Evolutionary conservation across 805 yeast genomes (phyloP), one percentile per base, ranked within the genome.

Genomic region (Saccharomycopsis sp.): DNA sequence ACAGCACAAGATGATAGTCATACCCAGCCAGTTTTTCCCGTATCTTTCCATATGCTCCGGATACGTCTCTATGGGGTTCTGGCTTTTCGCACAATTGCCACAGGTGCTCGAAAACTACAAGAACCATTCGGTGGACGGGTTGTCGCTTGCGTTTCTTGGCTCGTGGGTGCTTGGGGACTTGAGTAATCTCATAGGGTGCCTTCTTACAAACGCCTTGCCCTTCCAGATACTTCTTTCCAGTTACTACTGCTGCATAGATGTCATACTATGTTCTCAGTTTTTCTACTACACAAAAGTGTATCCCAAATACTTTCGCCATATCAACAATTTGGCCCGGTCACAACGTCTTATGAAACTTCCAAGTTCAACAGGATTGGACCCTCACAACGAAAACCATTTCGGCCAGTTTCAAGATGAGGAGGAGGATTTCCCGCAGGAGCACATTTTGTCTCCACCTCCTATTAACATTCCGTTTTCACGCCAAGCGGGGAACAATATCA

Each of bases 181-280:
- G 21, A 52, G 56, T 4, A 78, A 82, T 50, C 69, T 85, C 24
- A 53, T 79, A 0, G 97, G 97, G 0, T 89, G 97, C 60, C 59
- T 88, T 0, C 67, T 90, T 51, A 90, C 97, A 0, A 69, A 79
- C 3, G 97, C 91, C 59, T 74, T 90, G 51, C 83, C 85, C 16
- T 91, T 91, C 71, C 97, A 91, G 68, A 79, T 83, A 4, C 72
- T 84, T 21, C 72, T 91, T 16, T 88, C 95, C 0, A 59, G 79
- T 1, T 91, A 91, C 70, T 91, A 88, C 68, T 75, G 92, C 55
- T 71, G 77, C 58, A 87, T 88, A 60, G 97, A 91, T 70, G 56
- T 79, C 24, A 73, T 89, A 8, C 74, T 91, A 34, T 75, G 83
- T 51, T 75, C 79, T 2, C 97, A 91, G 69, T 91, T 78, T 68